These are phyloP conservation scores for Sanghuangporus sanghuang DNA, from an alignment of 1,284 basidiomycete genomes.

Conservation along the genomic window DNA sequence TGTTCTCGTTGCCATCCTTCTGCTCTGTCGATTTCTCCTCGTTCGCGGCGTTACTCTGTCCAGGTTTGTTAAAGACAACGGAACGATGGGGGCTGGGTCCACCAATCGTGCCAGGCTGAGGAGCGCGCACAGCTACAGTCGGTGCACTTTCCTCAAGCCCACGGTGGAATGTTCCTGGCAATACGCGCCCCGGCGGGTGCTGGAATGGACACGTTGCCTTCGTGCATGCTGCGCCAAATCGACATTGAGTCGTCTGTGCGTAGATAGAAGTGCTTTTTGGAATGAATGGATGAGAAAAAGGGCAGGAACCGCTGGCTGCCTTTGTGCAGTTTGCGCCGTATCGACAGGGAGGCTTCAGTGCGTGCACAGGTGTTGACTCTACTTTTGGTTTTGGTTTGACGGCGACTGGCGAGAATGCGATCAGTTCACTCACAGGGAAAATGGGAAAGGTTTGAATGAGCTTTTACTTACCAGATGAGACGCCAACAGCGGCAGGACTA, in stretches of 20 bases:
- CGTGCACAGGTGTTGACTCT: constrained; percentile 26
- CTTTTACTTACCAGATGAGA: constrained; percentile 38
- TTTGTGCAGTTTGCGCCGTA: constrained; percentile 73
- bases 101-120: constrained; percentile 61
- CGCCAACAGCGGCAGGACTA: constrained; percentile 72
- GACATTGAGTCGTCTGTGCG: constrained; percentile 40
- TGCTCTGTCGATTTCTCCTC: constrained; percentile 55
- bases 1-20: constrained; percentile 50
- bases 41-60: constrained; percentile 32
- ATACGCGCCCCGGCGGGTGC: constrained; percentile 74
- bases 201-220: constrained; percentile 70
- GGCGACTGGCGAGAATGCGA: background rate
- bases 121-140: constrained; percentile 51
- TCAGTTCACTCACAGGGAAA: background rate
- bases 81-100: constrained; percentile 57
- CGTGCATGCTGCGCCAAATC: constrained; percentile 75
- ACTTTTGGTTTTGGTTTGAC: constrained; percentile 21
- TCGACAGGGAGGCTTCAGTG: constrained; percentile 53
- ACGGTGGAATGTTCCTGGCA: constrained; percentile 72
- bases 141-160: constrained; percentile 58
- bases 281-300: constrained; percentile 58
- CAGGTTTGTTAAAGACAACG: constrained; percentile 56
- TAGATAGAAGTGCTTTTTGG: constrained; percentile 33
- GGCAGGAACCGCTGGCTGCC: constrained; percentile 45
- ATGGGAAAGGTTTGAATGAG: constrained; percentile 1